Base-by-base conservation (phyloP, 768 basidiomycete genomes). In the Kwoniella dendrophila region DNA sequence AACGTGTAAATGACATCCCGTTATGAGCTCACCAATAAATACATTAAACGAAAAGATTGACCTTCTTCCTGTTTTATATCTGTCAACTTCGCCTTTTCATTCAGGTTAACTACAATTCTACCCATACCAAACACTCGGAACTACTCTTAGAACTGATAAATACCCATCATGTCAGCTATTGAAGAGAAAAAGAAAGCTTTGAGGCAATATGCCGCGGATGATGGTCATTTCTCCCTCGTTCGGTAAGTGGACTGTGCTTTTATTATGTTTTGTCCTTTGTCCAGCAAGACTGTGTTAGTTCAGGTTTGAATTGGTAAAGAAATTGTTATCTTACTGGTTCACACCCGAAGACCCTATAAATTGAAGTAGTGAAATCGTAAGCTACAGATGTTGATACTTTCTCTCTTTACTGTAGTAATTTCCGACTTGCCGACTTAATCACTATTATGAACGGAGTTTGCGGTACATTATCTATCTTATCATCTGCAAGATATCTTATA, bases 391-490 rank as follows among this genome's bases (percentile, higher is more conserved):
- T 34, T 54, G 34, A 54, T 24, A 10, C 6, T 10, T 6, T 26
- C 18, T 16, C 52, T 16, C 22, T 11, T 26, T 24, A 27, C 4
- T 12, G n/a, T 63, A 96, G 96, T 71, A 98, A 97, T 80, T 99
- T 99, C 78, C 90, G 94, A 55, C 85, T 98, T 27, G 96, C 96
- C 68, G 96, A 99, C 82, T 84, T 96, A 53, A 92, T 99, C 71
- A 99, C 96, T 34, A 92, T 99, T 67, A 93, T 94, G 88, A 99
- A 99, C 77, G 96, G 96, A 45, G 89, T 98, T 79, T 99, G 96
- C 81, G 96, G 96, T 60, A 90, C 90, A 18, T 88, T 95, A 71
- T 97, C 93, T 27, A 85, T 99, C 76, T 93, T 98, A 80, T 90
- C 88, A 36, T 93, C 91, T 5, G 93, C 90, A 47, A 86, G 87